Conservation (phyloP, 2,329 filamentous ascomycete genomes). For the Apiospora rasikravindrae region DNA sequence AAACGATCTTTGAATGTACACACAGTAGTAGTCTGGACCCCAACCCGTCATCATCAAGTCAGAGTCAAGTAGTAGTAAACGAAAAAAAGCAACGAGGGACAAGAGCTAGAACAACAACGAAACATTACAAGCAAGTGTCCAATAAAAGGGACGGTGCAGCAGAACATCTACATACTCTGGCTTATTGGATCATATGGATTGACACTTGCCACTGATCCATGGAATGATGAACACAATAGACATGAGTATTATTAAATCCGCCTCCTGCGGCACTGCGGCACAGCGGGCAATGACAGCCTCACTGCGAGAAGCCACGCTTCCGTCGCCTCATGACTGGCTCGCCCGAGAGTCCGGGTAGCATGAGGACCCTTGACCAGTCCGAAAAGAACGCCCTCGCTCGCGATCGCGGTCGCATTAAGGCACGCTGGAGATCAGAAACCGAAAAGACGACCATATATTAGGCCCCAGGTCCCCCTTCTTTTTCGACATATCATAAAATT, state of each 20-base stretch:
- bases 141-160: neutral
- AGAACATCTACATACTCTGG: neutral
- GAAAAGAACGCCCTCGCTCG: neutral
- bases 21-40: neutral
- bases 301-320: constrained; percentile 12
- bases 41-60: neutral
- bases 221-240: neutral
- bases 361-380: neutral
- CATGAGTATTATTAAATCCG: neutral
- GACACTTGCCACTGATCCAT: neutral
- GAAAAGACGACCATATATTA: neutral
- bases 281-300: constrained; percentile 5
- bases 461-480: neutral
- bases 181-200: neutral
- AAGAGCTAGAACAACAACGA: neutral
- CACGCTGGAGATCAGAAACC: constrained; percentile 3
- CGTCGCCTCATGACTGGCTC: constrained; percentile 5
- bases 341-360: constrained; percentile 6
- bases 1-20: neutral
- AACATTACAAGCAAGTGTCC: neutral
- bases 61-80: neutral
- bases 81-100: constrained; percentile 5
- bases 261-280: constrained; percentile 6
- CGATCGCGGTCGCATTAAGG: constrained; percentile 14
- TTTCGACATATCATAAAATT: constrained; percentile 13